A percentile compares a stretch with the other conserved stretches of the same genome.
These are phyloP conservation scores for Phalaenopsis aphrodite DNA, from an alignment of 106 monocot species.

Conservation along the genomic window DNA sequence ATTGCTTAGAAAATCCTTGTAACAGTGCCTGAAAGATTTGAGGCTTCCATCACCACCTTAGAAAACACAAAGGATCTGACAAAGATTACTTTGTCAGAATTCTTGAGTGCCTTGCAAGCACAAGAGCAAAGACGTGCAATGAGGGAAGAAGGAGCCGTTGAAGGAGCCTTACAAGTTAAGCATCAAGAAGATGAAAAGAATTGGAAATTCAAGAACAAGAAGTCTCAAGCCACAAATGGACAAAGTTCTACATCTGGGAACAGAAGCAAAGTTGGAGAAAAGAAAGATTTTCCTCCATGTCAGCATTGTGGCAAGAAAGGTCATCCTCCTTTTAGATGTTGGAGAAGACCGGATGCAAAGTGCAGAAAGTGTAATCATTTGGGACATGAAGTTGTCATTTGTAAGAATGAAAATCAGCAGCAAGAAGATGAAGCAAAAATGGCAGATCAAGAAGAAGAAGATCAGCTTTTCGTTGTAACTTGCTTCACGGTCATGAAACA, in stretches of 20 bases:
- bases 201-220: too few species aligned
- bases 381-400: not conserved
- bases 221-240: too few species aligned
- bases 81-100: not conserved
- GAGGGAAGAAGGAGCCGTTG: too few species aligned
- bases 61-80: constrained; percentile 7
- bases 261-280: not conserved
- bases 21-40: too few species aligned
- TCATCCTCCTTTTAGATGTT: not conserved
- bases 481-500: not conserved
- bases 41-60: not conserved
- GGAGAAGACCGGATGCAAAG: not conserved
- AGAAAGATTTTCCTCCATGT: not conserved
- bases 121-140: too few species aligned
- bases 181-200: too few species aligned
- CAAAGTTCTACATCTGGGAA: too few species aligned
- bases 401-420: not conserved
- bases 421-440: not conserved
- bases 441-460: not conserved
- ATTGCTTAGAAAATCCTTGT: too few species aligned
- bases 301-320: constrained; percentile 1
- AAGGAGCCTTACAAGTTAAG: too few species aligned
- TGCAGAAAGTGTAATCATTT: not conserved
- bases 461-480: too few species aligned
- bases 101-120: not conserved